These are phyloP conservation scores for Penicillium brevicompactum DNA, from an alignment of 2,329 filamentous ascomycete genomes.

Conservation along the genomic window DNA sequence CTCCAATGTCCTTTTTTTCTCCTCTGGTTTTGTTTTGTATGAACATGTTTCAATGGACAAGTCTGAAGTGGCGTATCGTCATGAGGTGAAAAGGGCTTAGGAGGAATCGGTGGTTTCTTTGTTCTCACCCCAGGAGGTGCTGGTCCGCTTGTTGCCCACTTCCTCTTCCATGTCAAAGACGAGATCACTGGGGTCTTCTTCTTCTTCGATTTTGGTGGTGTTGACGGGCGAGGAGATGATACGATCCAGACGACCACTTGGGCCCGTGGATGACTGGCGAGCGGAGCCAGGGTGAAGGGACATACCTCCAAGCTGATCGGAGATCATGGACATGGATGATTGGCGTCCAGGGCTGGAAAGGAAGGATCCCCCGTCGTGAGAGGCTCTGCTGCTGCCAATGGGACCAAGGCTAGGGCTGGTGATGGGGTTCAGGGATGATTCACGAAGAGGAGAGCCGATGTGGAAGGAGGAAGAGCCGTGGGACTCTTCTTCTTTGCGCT, in stretches of 20 bases:
- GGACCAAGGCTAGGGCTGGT: slow-evolving; percentile 55
- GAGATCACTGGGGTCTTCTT: slow-evolving; percentile 48
- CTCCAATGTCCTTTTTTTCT: slow-evolving; percentile 21
- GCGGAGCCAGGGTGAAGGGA: slow-evolving; percentile 47
- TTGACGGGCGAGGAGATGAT: slow-evolving; percentile 49
- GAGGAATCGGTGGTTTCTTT: slow-evolving; percentile 30
- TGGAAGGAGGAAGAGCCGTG: slow-evolving; percentile 57
- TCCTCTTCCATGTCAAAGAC: slow-evolving; percentile 56
- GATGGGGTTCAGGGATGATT: slow-evolving; percentile 56
- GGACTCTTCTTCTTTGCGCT: slow-evolving; percentile 54
- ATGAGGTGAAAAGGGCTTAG: slow-evolving; percentile 15
- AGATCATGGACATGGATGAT: slow-evolving; percentile 63
- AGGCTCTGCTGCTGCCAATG: slow-evolving; percentile 49
- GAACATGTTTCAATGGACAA: slow-evolving; percentile 7
- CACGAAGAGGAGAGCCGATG: slow-evolving; percentile 67
- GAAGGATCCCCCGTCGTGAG: slow-evolving; percentile 53
- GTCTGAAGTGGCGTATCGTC: slow-evolving; percentile 18
- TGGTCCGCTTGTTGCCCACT: slow-evolving; percentile 48
- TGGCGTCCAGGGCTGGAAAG: slow-evolving; percentile 59
- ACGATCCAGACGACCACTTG: slow-evolving; percentile 44
- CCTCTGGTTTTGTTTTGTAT: slow-evolving; percentile 16
- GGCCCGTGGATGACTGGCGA: slow-evolving; percentile 36
- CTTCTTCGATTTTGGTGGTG: slow-evolving; percentile 51
- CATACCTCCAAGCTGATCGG: slow-evolving; percentile 55
- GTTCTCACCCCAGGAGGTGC: slow-evolving; percentile 36